Conservation (phyloP, 495 filamentous ascomycete species). For the Penicillium malachiteum region DNA sequence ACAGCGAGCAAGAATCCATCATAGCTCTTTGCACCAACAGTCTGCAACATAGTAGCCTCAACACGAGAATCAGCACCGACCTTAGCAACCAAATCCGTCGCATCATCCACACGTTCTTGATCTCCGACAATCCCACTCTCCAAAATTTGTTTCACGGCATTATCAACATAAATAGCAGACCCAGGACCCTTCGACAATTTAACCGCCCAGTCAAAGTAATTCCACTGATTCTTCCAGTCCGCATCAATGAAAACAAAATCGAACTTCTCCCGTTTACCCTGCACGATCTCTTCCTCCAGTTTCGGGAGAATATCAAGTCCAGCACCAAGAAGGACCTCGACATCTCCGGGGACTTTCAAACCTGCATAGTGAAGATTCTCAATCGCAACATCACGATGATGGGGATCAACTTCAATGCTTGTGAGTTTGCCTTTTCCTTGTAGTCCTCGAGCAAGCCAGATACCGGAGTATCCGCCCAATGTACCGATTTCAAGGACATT, state of each 20-base stretch:
- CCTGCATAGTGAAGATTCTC: conserved; percentile 38
- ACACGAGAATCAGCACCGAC: conserved; percentile 44
- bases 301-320: conserved; percentile 44
- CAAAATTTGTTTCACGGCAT: conserved; percentile 40
- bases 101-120: neutral
- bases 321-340: conserved; percentile 46
- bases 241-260: conserved; percentile 56
- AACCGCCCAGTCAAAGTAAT: conserved; percentile 39
- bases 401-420: conserved; percentile 42
- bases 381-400: conserved; percentile 40
- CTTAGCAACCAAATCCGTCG: conserved; percentile 38
- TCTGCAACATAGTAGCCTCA: conserved; percentile 49
- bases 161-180: conserved; percentile 46
- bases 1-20: conserved; percentile 49
- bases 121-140: conserved; percentile 8
- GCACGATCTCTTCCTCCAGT: conserved; percentile 32
- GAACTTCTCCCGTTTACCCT: conserved; percentile 32
- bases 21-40: conserved; percentile 51
- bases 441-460: conserved; percentile 47
- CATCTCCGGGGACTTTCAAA: conserved; percentile 22
- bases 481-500: conserved; percentile 53
- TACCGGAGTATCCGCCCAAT: conserved; percentile 51
- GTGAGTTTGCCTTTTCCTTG: conserved; percentile 39
- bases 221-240: conserved; percentile 46
- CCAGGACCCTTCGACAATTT: conserved; percentile 38